A percentile compares a stretch with the other conserved stretches of the same genome.
phyloP scores from a whole-genome alignment of 306 rosid species.

The Dryas alaskensis region DNA sequence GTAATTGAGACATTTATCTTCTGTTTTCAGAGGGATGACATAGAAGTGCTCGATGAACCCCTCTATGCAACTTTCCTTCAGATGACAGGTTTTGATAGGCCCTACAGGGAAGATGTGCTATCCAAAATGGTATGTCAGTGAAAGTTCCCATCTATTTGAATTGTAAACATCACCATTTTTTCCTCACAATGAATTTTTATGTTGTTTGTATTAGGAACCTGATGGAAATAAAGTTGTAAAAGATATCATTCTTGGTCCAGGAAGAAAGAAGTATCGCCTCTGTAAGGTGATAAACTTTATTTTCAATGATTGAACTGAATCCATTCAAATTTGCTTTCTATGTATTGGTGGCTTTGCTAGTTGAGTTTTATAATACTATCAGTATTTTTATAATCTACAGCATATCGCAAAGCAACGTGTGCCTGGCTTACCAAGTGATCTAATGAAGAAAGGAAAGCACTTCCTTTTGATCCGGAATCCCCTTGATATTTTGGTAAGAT shows the following conservation, averaged over 20 bases:
- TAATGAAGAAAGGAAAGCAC: slow-evolving; percentile 76
- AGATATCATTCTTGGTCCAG: slow-evolving; percentile 61
- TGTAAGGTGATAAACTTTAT: slow-evolving; percentile 56
- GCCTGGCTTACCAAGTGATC: slow-evolving; percentile 56
- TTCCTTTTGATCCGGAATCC: slow-evolving; percentile 74
- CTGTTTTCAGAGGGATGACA: slow-evolving; percentile 59
- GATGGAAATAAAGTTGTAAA: slow-evolving; percentile 73
- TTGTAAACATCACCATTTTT: neutral
- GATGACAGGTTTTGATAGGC: slow-evolving; percentile 63
- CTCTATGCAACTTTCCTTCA: slow-evolving; percentile 69
- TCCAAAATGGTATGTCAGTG: slow-evolving; percentile 51
- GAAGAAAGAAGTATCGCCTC: slow-evolving; percentile 59
- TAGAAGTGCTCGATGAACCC: slow-evolving; percentile 78
- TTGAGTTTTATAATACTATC: slow-evolving; percentile 8
- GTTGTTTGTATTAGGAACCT: slow-evolving; percentile 47
- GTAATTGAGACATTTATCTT: neutral
- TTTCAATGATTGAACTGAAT: neutral
- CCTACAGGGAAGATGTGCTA: slow-evolving; percentile 62
- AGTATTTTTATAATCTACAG: slow-evolving; percentile 32
- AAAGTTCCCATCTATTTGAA: neutral
- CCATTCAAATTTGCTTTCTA: neutral
- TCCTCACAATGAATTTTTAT: slow-evolving; percentile 18
- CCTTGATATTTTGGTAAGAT: slow-evolving; percentile 67
- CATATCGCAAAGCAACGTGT: slow-evolving; percentile 69
- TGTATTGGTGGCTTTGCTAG: slow-evolving; percentile 18